Evolutionary conservation across 805 yeast species (phyloP).

Genomic region (Yamadazyma scolyti): DNA sequence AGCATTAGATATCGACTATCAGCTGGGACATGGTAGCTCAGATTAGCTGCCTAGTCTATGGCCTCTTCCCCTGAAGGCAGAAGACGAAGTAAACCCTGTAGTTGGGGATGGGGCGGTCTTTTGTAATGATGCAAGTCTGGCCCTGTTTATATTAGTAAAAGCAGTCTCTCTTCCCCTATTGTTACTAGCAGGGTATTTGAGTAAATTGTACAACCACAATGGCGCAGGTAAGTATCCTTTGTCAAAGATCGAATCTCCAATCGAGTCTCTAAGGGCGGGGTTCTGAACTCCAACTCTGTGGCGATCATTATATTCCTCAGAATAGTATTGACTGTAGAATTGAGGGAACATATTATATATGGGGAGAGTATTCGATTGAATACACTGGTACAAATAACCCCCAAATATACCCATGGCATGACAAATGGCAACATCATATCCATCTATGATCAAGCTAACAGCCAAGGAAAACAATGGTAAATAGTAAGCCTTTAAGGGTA

Average conservation of each 20-base stretch:
- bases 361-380: conserved; percentile 53
- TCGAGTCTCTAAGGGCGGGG: conserved; percentile 12
- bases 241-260: conserved; percentile 43
- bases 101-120: conserved; percentile 1
- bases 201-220: conserved; percentile 26
- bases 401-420: conserved; percentile 49
- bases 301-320: conserved; percentile 10
- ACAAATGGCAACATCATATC: conserved; percentile 36
- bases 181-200: conserved; percentile 25
- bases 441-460: conserved; percentile 36
- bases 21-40: too few relatives aligned
- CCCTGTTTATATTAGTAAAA: conserved; percentile 9
- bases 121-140: conserved; percentile 1
- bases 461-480: conserved; percentile 41
- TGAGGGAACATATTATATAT: conserved; percentile 36
- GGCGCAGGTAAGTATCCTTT: conserved; percentile 59
- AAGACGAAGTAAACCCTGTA: conserved; percentile 1
- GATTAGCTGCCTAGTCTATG: conserved; percentile 27
- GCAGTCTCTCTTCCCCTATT: conserved; percentile 26
- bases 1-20: too few relatives aligned
- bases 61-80: conserved; percentile 33
- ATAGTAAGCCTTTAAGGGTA: conserved; percentile 55
- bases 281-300: conserved; percentile 27
- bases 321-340: conserved; percentile 15
- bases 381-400: conserved; percentile 59